A percentile compares a stretch with the other conserved stretches of the same genome.
These are phyloP conservation scores for Podospora didyma DNA, from an alignment of 495 filamentous ascomycete genomes.

Conservation along the genomic window DNA sequence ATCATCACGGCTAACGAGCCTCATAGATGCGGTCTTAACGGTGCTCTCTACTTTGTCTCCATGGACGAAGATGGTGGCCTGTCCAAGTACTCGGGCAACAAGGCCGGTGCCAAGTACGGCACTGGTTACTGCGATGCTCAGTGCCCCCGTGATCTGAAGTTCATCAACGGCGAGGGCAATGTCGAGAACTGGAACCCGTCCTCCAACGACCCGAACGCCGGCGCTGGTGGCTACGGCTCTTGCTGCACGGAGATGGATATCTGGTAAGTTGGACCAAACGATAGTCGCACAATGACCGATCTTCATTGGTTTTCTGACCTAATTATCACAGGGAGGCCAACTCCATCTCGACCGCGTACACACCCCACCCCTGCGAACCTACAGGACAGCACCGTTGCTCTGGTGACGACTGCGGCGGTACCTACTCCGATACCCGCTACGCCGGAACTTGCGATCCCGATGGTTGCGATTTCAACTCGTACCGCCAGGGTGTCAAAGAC, in stretches of 20 bases:
- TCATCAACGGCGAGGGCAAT: conserved; percentile 51
- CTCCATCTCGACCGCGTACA: conserved; percentile 55
- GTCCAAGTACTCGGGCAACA: conserved; percentile 45
- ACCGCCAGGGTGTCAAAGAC: conserved; percentile 53
- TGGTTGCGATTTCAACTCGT: conserved; percentile 72
- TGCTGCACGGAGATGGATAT: conserved; percentile 72
- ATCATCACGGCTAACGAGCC: background rate
- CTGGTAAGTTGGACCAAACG: conserved; percentile 27
- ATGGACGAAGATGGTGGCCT: conserved; percentile 53
- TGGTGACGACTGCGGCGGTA: conserved; percentile 42
- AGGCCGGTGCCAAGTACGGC: conserved; percentile 55
- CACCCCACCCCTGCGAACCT: conserved; percentile 63
- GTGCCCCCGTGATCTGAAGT: conserved; percentile 48
- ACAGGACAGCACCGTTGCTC: conserved; percentile 53
- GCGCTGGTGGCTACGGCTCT: conserved; percentile 54
- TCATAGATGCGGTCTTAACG: conserved; percentile 48
- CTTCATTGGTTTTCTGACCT: background rate
- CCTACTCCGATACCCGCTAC: conserved; percentile 43
- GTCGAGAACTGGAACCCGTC: conserved; percentile 55
- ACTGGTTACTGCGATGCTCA: conserved; percentile 55
- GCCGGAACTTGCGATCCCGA: conserved; percentile 63
- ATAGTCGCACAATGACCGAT: background rate
- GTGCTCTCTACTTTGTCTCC: conserved; percentile 52
- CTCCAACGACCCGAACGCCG: conserved; percentile 52
- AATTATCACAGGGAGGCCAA: conserved; percentile 49